Conservation (phyloP, 371 early-diverging fungal genomes). For the Mortierella sp. region DNA sequence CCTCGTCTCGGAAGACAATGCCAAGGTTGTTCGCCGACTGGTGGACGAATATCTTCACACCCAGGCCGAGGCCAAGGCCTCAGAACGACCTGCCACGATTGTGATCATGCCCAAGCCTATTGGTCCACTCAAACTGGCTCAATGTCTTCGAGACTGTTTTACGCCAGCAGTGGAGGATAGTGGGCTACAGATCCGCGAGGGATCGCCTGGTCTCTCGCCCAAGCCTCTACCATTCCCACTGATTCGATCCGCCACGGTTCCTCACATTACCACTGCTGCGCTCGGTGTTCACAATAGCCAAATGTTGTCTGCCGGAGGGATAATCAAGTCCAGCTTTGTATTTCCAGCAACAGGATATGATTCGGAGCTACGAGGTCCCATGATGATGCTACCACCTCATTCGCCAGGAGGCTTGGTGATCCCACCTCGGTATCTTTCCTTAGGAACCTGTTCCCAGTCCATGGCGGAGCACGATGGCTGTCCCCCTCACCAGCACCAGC, state of each 20-base stretch:
- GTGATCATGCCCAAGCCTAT: slow-evolving; percentile 47
- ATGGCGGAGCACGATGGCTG: slow-evolving; percentile 26
- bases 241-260: slow-evolving; percentile 40
- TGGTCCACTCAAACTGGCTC: slow-evolving; percentile 41
- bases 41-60: slow-evolving; percentile 40
- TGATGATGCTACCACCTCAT: slow-evolving; percentile 32
- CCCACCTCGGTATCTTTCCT: slow-evolving; percentile 14
- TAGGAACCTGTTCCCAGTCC: slow-evolving; percentile 16
- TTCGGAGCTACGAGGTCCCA: slow-evolving; percentile 5
- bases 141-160: slow-evolving; percentile 50
- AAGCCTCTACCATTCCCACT: slow-evolving; percentile 20
- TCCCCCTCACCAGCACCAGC: background rate
- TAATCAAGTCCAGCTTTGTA: slow-evolving; percentile 26
- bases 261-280: slow-evolving; percentile 30
- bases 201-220: slow-evolving; percentile 21
- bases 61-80: slow-evolving; percentile 23
- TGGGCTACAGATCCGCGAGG: slow-evolving; percentile 30
- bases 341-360: slow-evolving; percentile 4
- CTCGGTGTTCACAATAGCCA: slow-evolving; percentile 31
- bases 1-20: slow-evolving; percentile 22
- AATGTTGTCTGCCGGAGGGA: slow-evolving; percentile 29
- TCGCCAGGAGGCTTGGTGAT: slow-evolving; percentile 48
- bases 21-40: slow-evolving; percentile 21
- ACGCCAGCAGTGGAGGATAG: slow-evolving; percentile 36
- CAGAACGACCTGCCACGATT: slow-evolving; percentile 34